A percentile compares a stretch with the other conserved stretches of the same genome.
phyloP scores from a whole-genome alignment of 495 filamentous ascomycete species.

The Neurospora sp. region DNA sequence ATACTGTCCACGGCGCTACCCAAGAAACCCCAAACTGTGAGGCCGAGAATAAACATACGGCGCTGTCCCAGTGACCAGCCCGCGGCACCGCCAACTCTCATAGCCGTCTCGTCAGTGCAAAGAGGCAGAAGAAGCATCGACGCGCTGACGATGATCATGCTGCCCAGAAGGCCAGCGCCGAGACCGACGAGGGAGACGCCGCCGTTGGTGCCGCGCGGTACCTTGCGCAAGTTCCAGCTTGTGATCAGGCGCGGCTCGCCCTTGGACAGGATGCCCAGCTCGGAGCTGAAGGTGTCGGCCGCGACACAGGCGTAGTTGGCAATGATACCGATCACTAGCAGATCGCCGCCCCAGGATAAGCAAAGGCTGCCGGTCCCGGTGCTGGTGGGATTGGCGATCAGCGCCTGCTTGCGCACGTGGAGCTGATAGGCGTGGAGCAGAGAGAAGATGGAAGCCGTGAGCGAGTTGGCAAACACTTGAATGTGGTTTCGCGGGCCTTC shows the following conservation, averaged over 20 bases:
- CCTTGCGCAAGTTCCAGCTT: constrained; percentile 58
- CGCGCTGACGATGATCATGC: constrained; percentile 58
- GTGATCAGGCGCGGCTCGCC: constrained; percentile 77
- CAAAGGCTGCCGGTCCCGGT: constrained; percentile 29
- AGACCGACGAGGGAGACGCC: constrained; percentile 71
- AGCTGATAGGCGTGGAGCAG: constrained; percentile 62
- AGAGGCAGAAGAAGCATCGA: constrained; percentile 60
- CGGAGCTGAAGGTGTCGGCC: constrained; percentile 90
- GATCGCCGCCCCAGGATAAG: constrained; percentile 41
- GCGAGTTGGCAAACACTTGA: constrained; percentile 86
- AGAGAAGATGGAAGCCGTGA: constrained; percentile 63
- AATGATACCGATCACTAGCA: constrained; percentile 49
- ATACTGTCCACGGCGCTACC: constrained; percentile 81
- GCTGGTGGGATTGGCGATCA: constrained; percentile 7
- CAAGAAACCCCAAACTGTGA: constrained; percentile 61
- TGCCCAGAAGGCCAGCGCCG: constrained; percentile 62
- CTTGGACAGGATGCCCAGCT: constrained; percentile 78
- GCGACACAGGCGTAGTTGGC: constrained; percentile 84
- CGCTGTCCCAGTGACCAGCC: constrained; percentile 41
- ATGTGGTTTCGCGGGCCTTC: constrained; percentile 75
- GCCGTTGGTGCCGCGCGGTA: constrained; percentile 87
- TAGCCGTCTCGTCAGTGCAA: constrained; percentile 37
- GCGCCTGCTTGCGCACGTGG: constrained; percentile 25
- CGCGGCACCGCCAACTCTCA: constrained; percentile 23
- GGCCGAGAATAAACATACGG: constrained; percentile 44